Percentiles rank a stretch among this genome's conserved stretches.
Evolutionary conservation across 176 grass and related monocot species (phyloP).

Genomic region (Aegilops umbellulata): DNA sequence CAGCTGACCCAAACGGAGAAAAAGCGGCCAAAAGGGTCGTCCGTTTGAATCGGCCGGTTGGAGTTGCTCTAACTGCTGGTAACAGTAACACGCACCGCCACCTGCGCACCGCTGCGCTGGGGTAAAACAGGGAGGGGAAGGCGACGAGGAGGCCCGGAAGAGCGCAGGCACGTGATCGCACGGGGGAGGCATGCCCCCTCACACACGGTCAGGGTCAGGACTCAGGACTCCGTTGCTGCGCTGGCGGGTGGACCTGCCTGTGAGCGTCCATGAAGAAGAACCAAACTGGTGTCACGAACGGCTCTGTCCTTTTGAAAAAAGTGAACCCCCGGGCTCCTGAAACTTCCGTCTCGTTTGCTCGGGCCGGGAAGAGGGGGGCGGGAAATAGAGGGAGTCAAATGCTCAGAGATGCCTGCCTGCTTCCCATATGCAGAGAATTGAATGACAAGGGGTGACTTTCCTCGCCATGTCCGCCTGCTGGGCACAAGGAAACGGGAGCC

Average conservation of each 20-base stretch:
- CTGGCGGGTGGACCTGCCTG: background rate
- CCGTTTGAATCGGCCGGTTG: too few species aligned
- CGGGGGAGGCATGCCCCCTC: slow-evolving; percentile 31
- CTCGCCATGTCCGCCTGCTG: slow-evolving; percentile 2
- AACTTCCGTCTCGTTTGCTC: background rate
- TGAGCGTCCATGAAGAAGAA: background rate
- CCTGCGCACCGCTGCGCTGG: background rate
- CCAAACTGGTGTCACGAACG: background rate
- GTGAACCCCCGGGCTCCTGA: background rate
- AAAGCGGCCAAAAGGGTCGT: too few species aligned
- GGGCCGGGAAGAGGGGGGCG: too few species aligned
- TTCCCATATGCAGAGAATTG: background rate
- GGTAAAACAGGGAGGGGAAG: background rate
- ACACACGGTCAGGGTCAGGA: background rate
- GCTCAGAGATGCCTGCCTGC: background rate
- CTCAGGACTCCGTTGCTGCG: background rate
- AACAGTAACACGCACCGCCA: too few species aligned
- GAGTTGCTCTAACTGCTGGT: too few species aligned
- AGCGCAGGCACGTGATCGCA: slow-evolving; percentile 30
- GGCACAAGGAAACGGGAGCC: background rate
- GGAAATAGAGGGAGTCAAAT: background rate
- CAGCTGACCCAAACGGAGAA: too few species aligned
- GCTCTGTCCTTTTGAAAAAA: background rate
- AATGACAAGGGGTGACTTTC: background rate
- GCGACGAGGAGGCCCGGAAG: background rate